Percentiles rank a stretch among this genome's conserved stretches.
phyloP scores from a whole-genome alignment of 2,329 filamentous ascomycete genomes.

The Calonectria hongkongensis region DNA sequence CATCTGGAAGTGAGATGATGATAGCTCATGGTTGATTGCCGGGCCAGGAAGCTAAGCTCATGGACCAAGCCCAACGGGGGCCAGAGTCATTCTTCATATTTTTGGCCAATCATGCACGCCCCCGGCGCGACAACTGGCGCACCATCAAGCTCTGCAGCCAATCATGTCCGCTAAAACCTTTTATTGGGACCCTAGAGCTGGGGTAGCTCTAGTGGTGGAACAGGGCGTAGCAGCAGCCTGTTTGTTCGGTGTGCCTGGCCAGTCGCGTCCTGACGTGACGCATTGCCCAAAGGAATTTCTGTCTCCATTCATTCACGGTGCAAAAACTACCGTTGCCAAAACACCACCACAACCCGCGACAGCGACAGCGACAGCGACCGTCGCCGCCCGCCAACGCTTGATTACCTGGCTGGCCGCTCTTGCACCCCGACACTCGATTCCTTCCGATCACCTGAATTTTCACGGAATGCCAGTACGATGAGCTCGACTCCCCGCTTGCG shows the following conservation, averaged over 20 bases:
- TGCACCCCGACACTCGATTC: constrained; percentile 45
- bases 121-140: constrained; percentile 13
- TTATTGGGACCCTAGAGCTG: constrained; percentile 27
- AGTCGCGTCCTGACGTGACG: constrained; percentile 64
- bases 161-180: constrained; percentile 20
- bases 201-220: constrained; percentile 36
- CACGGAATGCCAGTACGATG: constrained; percentile 86
- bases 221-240: constrained; percentile 44
- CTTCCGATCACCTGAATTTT: constrained; percentile 46
- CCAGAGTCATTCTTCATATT: constrained; percentile 3
- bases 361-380: constrained; percentile 37
- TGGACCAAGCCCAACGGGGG: constrained; percentile 12
- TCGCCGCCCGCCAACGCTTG: constrained; percentile 31
- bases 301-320: constrained; percentile 45
- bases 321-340: constrained; percentile 52
- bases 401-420: constrained; percentile 35
- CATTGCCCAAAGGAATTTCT: constrained; percentile 55
- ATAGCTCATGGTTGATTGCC: constrained; percentile 15
- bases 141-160: constrained; percentile 24
- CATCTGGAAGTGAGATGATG: constrained; percentile 19
- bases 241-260: constrained; percentile 38
- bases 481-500: constrained; percentile 87
- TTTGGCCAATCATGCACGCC: constrained; percentile 28
- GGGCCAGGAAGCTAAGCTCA: constrained; percentile 9
- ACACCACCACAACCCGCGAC: constrained; percentile 43